Evolutionary conservation across 371 early-diverging fungal species (phyloP).

Genomic region (Apophysomyces elegans): DNA sequence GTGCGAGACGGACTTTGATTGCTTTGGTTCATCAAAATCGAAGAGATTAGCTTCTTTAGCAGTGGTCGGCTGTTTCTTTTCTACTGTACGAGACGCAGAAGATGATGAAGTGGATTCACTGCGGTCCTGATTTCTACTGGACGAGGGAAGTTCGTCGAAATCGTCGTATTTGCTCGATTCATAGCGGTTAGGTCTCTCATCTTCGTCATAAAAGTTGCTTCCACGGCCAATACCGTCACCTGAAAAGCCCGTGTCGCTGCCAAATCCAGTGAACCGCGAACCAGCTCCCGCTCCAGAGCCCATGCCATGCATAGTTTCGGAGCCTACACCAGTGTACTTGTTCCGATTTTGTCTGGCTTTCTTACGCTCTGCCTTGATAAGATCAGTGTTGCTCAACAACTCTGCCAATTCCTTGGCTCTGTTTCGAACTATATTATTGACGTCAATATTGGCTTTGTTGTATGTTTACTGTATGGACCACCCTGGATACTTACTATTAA

Average conservation of each 20-base stretch:
- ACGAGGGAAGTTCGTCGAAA: conserved; percentile 18
- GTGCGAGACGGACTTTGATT: conserved; percentile 12
- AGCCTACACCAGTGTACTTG: conserved; percentile 84
- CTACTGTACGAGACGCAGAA: conserved; percentile 22
- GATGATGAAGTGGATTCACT: conserved; percentile 20
- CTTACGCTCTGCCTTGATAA: conserved; percentile 82
- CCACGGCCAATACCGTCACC: conserved; percentile 38
- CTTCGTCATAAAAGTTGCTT: conserved; percentile 37
- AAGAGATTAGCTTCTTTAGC: conserved; percentile 61
- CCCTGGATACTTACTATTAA: conserved; percentile 72
- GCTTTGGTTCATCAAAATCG: conserved; percentile 57
- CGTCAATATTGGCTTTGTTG: background rate
- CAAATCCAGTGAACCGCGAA: conserved; percentile 49
- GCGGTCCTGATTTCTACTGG: conserved; percentile 11
- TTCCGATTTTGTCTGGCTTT: conserved; percentile 86
- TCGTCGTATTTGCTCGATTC: conserved; percentile 32
- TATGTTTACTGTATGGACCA: background rate
- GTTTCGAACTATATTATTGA: conserved; percentile 71
- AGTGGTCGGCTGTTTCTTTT: conserved; percentile 19
- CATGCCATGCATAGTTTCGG: conserved; percentile 52
- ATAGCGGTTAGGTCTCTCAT: conserved; percentile 28
- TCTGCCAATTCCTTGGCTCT: conserved; percentile 91
- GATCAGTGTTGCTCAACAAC: conserved; percentile 74
- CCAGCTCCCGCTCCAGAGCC: conserved; percentile 26
- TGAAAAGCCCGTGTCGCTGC: conserved; percentile 39